Base-by-base conservation (phyloP, 208 protist species). In the Wallacemonas sp. region DNA sequence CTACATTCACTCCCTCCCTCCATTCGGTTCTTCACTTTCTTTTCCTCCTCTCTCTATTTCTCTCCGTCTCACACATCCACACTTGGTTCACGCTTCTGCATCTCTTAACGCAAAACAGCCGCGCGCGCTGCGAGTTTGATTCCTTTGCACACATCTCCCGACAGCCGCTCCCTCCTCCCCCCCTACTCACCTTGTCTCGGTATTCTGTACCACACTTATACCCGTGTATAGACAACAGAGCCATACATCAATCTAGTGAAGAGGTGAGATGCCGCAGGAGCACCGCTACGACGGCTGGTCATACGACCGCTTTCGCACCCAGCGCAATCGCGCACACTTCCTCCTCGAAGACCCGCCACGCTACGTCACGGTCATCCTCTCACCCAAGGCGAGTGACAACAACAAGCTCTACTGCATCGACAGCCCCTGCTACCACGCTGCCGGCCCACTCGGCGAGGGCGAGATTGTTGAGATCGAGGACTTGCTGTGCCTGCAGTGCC, bases 241-340 rank as follows among this genome's bases (percentile, higher is more conserved):
- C n/a, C n/a, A n/a, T n/a, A n/a, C n/a, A n/a, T n/a, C n/a, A n/a
- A n/a, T n/a, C n/a, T n/a, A n/a, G n/a, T 41, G 36, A 41, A 41
- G 36, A 41, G 36, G 9, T 41, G 9, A 27, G 24, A 66, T 80
- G 77, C 68, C 70, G 19, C 41, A 70, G 27, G 9, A 75, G 21
- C 75, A 93, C 46, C 77, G 90, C 68, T 93, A 89, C 56, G 85
- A 93, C 2, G 85, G 87, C 41, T 95, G 90, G 87, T 90, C 84
- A 2, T 84, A 88, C 56, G 90, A 85, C 36, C 68, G 76, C 21
- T 62, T 95, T 8, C 80, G 81, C 0, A 24, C 61, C 44, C 84
- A 93, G 76, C 79, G 90, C 36, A 82, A 87, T 41, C 76, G 90
- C 11, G 87, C 87, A 21, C 90, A 95, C 61, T 92, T 95, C 65